Conservation (phyloP, 106 monocot species). For the Platanthera zijinensis region DNA sequence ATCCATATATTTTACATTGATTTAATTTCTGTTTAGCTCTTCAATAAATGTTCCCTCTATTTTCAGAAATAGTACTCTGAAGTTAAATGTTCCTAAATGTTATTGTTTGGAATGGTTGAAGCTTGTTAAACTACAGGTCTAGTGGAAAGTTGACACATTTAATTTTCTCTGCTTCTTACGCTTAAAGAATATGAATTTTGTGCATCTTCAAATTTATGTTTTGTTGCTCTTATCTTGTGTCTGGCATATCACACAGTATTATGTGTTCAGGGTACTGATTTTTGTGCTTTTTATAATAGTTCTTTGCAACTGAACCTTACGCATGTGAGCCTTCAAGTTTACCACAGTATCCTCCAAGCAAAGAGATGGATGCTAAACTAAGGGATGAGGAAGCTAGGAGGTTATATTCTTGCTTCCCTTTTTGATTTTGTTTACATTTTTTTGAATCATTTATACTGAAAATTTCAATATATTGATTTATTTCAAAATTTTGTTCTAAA, state of each 20-base stretch:
- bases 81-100: not conserved
- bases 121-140: not conserved
- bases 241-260: not conserved
- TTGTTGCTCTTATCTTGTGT: not conserved
- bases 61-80: not conserved
- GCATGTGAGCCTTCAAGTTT: slow-evolving; percentile 66
- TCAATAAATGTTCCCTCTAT: not conserved
- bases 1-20: too few species aligned
- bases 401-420: slow-evolving; percentile 11
- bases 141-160: not conserved
- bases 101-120: too few species aligned
- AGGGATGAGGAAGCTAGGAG: slow-evolving; percentile 69
- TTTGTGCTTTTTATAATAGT: slow-evolving; percentile 21
- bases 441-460: not conserved
- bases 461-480: not conserved
- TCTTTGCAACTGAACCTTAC: slow-evolving; percentile 43
- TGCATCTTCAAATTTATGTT: not conserved
- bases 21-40: not conserved
- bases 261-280: not conserved
- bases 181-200: not conserved
- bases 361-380: slow-evolving; percentile 62
- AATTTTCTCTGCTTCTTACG: not conserved
- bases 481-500: not conserved
- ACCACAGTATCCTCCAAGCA: slow-evolving; percentile 44
- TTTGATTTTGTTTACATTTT: not conserved